These are phyloP conservation scores for Fraxinus velutina DNA, from an alignment of 305 asterid genomes.

Conservation along the genomic window DNA sequence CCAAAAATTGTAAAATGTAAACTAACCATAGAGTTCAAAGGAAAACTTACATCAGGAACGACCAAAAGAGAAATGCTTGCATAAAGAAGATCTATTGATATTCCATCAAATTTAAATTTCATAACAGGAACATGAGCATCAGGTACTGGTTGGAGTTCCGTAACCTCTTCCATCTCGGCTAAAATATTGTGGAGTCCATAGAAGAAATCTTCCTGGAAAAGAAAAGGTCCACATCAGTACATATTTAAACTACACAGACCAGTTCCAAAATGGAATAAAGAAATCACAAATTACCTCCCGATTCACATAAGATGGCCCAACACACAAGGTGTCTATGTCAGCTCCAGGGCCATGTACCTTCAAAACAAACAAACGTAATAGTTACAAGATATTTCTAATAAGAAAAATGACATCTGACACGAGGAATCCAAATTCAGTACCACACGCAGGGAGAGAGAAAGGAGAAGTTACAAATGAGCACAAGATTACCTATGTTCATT, in stretches of 20 bases:
- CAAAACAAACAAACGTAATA: not conserved
- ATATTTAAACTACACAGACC: not conserved
- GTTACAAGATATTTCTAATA: not conserved
- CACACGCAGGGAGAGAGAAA: not conserved
- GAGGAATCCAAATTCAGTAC: not conserved
- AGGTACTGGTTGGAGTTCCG: conserved; percentile 93
- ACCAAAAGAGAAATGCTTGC: conserved; percentile 81
- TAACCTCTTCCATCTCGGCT: conserved; percentile 64
- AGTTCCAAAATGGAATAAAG: not conserved
- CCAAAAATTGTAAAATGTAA: not conserved
- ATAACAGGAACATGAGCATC: conserved; percentile 97
- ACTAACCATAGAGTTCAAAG: not conserved
- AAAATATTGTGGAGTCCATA: conserved; percentile 65
- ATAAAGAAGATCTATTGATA: conserved; percentile 87
- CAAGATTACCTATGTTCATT: not conserved
- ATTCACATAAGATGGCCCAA: conserved; percentile 86
- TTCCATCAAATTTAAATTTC: conserved; percentile 92
- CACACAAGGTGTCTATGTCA: conserved; percentile 83
- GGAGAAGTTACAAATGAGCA: not conserved
- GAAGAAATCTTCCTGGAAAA: conserved; percentile 75
- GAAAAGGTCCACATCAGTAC: conserved; percentile 14
- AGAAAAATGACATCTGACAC: not conserved
- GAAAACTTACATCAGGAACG: conserved; percentile 75
- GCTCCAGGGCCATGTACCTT: conserved; percentile 98
- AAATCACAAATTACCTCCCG: conserved; percentile 52